These are phyloP conservation scores for Carex myosuroides DNA, from an alignment of 176 grass and related monocot species.

Conservation along the genomic window DNA sequence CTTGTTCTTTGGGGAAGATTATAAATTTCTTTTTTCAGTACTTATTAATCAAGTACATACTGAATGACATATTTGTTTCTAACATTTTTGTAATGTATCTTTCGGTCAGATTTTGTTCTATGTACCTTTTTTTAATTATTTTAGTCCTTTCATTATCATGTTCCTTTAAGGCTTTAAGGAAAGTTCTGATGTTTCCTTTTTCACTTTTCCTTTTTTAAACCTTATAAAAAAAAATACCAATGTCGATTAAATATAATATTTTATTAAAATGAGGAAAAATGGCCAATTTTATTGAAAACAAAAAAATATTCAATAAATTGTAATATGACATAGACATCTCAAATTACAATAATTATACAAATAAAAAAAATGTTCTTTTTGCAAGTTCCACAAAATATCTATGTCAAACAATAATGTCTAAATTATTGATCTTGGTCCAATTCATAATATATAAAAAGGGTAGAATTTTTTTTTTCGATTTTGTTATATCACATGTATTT, in stretches of 20 bases:
- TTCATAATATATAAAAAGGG: too few species aligned
- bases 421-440: background rate
- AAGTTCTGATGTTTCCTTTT: background rate
- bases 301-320: background rate
- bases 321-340: background rate
- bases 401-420: background rate
- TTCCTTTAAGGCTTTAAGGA: constrained; percentile 8
- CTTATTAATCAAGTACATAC: background rate
- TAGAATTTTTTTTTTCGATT: too few species aligned
- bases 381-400: background rate
- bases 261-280: too few species aligned
- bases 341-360: background rate
- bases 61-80: constrained; percentile 15
- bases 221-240: background rate
- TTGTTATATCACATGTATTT: too few species aligned
- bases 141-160: background rate
- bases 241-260: background rate
- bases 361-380: background rate
- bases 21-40: constrained; percentile 2
- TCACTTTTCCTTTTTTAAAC: background rate
- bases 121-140: constrained; percentile 11
- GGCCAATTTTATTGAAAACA: too few species aligned
- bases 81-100: constrained; percentile 4
- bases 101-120: constrained; percentile 3
- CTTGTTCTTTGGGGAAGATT: background rate